Percentiles rank a stretch among this genome's conserved stretches.
Evolutionary conservation across 2,329 filamentous ascomycete genomes (phyloP).

Genomic region (Fusarium protoensiforme): DNA sequence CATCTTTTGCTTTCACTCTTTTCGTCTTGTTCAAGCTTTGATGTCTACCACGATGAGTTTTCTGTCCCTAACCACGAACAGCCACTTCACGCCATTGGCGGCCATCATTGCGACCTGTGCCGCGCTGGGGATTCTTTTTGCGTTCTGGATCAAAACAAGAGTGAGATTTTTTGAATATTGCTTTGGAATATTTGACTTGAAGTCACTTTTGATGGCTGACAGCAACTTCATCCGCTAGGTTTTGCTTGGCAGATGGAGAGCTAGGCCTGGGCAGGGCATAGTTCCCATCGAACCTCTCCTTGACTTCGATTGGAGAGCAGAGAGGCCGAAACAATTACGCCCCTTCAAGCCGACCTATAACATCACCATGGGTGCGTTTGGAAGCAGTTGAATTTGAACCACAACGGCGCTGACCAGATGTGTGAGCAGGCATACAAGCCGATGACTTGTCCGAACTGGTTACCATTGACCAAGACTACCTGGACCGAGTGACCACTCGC

Average conservation of each 20-base stretch:
- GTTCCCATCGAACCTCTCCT: not conserved
- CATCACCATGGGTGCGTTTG: not conserved
- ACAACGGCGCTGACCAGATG: not conserved
- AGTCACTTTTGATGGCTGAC: not conserved
- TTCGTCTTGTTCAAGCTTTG: not conserved
- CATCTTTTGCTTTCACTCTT: too few relatives aligned
- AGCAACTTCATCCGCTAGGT: not conserved
- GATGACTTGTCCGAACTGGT: not conserved
- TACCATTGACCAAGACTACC: not conserved
- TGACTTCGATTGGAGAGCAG: not conserved
- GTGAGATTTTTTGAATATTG: not conserved
- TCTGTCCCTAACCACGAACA: not conserved
- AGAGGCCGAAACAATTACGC: not conserved
- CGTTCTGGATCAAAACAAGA: not conserved
- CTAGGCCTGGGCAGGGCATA: not conserved
- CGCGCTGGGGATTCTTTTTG: not conserved
- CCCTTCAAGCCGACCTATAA: not conserved
- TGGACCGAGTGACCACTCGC: not conserved
- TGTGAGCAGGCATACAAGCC: not conserved
- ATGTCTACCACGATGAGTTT: not conserved
- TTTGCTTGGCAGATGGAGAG: not conserved
- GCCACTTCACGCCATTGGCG: not conserved
- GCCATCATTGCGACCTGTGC: not conserved
- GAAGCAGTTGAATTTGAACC: not conserved
- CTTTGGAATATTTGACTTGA: too few relatives aligned